Base-by-base conservation (phyloP, 441 rosid species). In the Cnidoscolus chayamansa region DNA sequence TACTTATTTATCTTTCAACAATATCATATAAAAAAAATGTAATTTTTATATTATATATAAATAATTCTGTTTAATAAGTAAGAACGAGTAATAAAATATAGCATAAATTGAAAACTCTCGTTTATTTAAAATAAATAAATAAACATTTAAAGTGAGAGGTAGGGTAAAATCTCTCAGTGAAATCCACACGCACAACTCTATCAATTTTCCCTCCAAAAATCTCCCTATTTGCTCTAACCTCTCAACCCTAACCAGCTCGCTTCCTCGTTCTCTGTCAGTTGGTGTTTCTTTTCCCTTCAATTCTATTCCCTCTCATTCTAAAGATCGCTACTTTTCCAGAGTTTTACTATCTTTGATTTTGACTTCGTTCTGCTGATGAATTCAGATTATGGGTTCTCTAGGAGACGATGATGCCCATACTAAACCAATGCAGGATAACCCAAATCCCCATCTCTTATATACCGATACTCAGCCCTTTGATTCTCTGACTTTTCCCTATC, bases 191-290 rank as follows among this genome's bases (percentile, higher is more conserved):
- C n/a, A 13, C 47, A 50, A 51, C 0, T 2, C 4, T 2, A 20
- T 19, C 73, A 48, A 59, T 57, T 81, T 83, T 86, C 89, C 89
- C 89, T 78, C 89, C 89, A 81, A 82, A 68, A 76, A 48, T 43
- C 32, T 5, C 31, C 40, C 37, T 65, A 19, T 45, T 68, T 66
- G 20, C 58, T 48, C 74, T 50, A 12, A 37, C 49, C 13, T 60
- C 45, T 45, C 45, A 49, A 35, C 54, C 77, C 54, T 48, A 73
- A 79, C 32, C 56, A 35, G 20, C 78, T 67, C 47, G 10, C 31
- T 9, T 74, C 7, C 35, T 58, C 48, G 12, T 76, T 57, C 40
- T 35, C 40, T 1, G 4, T n/a, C 58, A 16, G 19, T 8, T 25
- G 1, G 2, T 17, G 5, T 30, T 43, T 31, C 0, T 13, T 55